phyloP scores from a whole-genome alignment of 192 early-diverging fungal species.

The Podila verticillata region DNA sequence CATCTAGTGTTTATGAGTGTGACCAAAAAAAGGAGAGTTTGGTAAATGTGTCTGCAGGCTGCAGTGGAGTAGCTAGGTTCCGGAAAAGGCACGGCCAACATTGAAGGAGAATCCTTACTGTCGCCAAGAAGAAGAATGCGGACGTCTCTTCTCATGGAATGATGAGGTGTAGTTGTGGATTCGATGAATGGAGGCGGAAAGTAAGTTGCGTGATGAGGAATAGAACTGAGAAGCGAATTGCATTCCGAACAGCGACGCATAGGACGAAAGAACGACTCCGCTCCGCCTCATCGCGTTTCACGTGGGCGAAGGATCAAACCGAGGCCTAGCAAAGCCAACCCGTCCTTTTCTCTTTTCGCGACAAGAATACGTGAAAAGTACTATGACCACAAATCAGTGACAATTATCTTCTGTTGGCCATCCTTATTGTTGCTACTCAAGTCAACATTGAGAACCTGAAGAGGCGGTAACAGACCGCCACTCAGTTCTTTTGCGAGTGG shows the following conservation, averaged over 20 bases:
- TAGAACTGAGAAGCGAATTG: background rate
- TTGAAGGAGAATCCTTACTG: constrained; percentile 58
- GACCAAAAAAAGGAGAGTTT: background rate
- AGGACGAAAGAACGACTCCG: too few relatives aligned
- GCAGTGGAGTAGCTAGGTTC: background rate
- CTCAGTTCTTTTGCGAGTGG: too few relatives aligned
- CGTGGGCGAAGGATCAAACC: background rate
- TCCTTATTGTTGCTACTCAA: background rate
- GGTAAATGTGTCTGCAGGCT: background rate
- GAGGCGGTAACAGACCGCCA: too few relatives aligned
- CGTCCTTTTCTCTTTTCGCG: too few relatives aligned
- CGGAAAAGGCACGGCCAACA: background rate
- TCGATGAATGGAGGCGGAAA: background rate
- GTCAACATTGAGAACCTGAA: background rate
- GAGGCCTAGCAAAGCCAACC: too few relatives aligned
- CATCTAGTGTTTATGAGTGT: constrained; percentile 58
- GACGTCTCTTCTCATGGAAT: constrained; percentile 83
- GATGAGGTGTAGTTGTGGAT: too few relatives aligned
- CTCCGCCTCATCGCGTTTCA: background rate
- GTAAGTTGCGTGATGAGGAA: background rate
- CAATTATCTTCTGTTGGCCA: background rate
- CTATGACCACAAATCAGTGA: too few relatives aligned
- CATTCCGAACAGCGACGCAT: too few relatives aligned
- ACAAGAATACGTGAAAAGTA: too few relatives aligned
- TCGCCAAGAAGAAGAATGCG: constrained; percentile 95